Evolutionary conservation across 441 rosid species (phyloP).

Genomic region (Gossypium aridum): DNA sequence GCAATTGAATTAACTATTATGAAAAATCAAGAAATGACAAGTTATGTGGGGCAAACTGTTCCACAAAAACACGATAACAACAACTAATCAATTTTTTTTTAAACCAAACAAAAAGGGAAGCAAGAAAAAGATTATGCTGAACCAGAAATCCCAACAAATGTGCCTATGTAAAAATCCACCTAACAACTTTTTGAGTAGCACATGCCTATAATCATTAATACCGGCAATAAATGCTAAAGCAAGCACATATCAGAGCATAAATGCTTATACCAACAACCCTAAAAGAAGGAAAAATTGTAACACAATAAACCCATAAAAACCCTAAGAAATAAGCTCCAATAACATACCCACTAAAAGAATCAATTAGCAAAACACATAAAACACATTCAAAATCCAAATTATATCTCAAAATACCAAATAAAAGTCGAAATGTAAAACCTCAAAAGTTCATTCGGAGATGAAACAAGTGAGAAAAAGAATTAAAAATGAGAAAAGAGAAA

Average conservation of each 20-base stretch:
- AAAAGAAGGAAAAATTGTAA: neutral
- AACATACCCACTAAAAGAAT: neutral
- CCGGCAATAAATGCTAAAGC: conserved; percentile 11
- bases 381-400: conserved; percentile 8
- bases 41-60: conserved; percentile 1
- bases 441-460: neutral
- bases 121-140: neutral
- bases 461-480: neutral
- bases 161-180: neutral
- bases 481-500: neutral
- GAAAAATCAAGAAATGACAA: conserved; percentile 8
- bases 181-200: conserved; percentile 4
- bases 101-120: neutral
- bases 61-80: conserved; percentile 5
- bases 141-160: conserved; percentile 4
- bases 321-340: conserved; percentile 12
- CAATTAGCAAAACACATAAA: neutral
- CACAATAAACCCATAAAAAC: conserved; percentile 12
- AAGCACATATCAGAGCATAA: conserved; percentile 7
- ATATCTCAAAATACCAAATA: conserved; percentile 15
- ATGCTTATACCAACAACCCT: conserved; percentile 16
- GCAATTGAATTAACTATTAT: neutral
- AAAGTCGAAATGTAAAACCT: conserved; percentile 14
- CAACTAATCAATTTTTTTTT: neutral
- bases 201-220: conserved; percentile 9